These are phyloP conservation scores for Rhodotorula sp. DNA, from an alignment of 1,284 basidiomycete species.

Conservation along the genomic window DNA sequence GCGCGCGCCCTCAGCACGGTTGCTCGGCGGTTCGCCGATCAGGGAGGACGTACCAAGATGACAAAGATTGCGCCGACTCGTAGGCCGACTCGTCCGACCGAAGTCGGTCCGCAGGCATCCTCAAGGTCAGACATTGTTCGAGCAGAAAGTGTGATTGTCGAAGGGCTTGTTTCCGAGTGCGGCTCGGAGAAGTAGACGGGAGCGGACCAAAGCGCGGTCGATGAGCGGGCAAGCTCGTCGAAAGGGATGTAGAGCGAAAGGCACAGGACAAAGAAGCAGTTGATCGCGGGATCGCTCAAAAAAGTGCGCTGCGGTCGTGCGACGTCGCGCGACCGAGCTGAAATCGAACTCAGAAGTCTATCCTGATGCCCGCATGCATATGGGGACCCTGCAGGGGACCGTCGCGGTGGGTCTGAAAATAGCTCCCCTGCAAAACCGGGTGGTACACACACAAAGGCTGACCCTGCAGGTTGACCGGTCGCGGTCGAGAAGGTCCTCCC, in stretches of 20 bases:
- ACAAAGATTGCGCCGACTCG: not conserved
- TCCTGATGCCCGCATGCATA: no score
- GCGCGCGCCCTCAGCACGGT: not conserved
- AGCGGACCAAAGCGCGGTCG: not conserved
- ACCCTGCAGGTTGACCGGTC: not conserved
- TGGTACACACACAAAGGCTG: not conserved
- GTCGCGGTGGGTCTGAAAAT: not conserved
- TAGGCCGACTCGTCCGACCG: not conserved
- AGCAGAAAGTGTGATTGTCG: not conserved
- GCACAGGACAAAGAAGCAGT: not conserved
- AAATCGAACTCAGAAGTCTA: no score
- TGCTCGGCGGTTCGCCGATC: no score
- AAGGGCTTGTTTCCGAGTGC: not conserved
- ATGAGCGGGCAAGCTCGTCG: no score
- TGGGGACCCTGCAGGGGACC: not conserved
- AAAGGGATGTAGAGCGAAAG: not conserved
- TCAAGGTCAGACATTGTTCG: not conserved
- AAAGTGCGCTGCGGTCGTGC: no score
- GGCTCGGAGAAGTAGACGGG: not conserved
- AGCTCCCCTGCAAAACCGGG: not conserved
- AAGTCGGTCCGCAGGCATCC: not conserved
- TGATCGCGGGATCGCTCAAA: not conserved
- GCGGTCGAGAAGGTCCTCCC: constrained; percentile 1
- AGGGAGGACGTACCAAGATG: constrained; percentile 2
- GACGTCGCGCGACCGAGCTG: no score